These are phyloP conservation scores for Drechslera avenae DNA, from an alignment of 2,329 filamentous ascomycete genomes.

Conservation along the genomic window DNA sequence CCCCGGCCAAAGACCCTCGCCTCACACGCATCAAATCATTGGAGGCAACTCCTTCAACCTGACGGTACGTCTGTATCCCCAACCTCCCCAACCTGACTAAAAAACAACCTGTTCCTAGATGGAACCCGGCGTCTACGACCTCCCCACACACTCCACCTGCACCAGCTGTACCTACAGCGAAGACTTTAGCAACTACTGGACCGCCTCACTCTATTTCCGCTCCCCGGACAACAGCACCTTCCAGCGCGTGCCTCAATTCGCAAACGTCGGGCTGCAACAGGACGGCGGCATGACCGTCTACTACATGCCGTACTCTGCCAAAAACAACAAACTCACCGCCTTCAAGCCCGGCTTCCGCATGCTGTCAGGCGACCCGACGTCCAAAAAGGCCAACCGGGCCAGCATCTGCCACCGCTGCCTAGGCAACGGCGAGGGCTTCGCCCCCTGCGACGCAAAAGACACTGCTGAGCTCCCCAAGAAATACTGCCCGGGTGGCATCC, in stretches of 20 bases:
- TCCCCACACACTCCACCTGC: slow-evolving; percentile 32
- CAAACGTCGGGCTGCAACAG: slow-evolving; percentile 38
- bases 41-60: slow-evolving; percentile 43
- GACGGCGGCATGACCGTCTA: slow-evolving; percentile 58
- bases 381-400: slow-evolving; percentile 22
- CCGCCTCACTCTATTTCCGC: slow-evolving; percentile 39
- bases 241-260: slow-evolving; percentile 38
- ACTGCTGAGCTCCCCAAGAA: slow-evolving; percentile 59
- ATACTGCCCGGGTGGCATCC: slow-evolving; percentile 77
- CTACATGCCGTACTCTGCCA: slow-evolving; percentile 74
- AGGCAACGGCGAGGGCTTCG: slow-evolving; percentile 25
- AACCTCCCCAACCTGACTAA: slow-evolving; percentile 10
- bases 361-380: slow-evolving; percentile 34
- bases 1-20: slow-evolving; percentile 32
- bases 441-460: slow-evolving; percentile 34
- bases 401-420: slow-evolving; percentile 44
- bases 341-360: slow-evolving; percentile 35
- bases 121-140: slow-evolving; percentile 35
- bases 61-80: slow-evolving; percentile 25
- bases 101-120: slow-evolving; percentile 27
- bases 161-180: slow-evolving; percentile 40
- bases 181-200: slow-evolving; percentile 43
- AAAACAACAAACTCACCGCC: slow-evolving; percentile 49
- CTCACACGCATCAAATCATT: slow-evolving; percentile 42
- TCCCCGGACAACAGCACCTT: slow-evolving; percentile 43